Evolutionary conservation across 78 protist species (phyloP), one percentile per base, ranked within the genome.

Genomic region (slime mould (Dictyostelium discoideum)): DNA sequence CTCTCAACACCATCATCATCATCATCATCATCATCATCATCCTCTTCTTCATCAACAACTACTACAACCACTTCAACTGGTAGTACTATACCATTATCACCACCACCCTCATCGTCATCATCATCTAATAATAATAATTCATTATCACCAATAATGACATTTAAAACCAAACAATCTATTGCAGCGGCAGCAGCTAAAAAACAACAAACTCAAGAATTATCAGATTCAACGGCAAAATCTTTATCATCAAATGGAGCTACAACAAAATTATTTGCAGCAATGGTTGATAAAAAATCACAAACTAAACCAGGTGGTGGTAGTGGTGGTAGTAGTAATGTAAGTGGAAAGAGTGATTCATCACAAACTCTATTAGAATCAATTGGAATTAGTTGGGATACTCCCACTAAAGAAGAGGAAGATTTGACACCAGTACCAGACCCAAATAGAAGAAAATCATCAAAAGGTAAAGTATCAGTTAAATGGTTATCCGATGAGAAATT

Each of bases 401-500:
- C 87, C 57, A 10, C 16, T 5, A 63, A 29, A 84, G 83, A 39
- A 44, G 81, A 32, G 5, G 72, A 40, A 18, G 85, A 90, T 54
- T 32, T 72, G 13, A 63, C 54, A 29, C 40, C 46, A 10, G 82
- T 90, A 20, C 95, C 95, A 22, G 95, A 90, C 40, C 95, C 95
- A 63, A 90, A 90, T 24, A 44, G 95, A 65, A 80, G 74, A 39
- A 90, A 90, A 69, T 90, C 95, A 32, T 73, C 85, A 11, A 90
- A 90, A 54, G 95, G 95, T 2, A 40, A 85, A 14, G 95, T 90
- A 18, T 65, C 32, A 44, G 88, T 90, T n/a, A 63, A 32, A 22
- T 90, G 95, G 95, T 86, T 72, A 82, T 18, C 82, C 5, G 88
- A 82, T n/a, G 95, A 90, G 50, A 80, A 90, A 32, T 79, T 90